These are phyloP conservation scores for Pulveroboletus sp. DNA, from an alignment of 768 basidiomycete species.

Conservation along the genomic window DNA sequence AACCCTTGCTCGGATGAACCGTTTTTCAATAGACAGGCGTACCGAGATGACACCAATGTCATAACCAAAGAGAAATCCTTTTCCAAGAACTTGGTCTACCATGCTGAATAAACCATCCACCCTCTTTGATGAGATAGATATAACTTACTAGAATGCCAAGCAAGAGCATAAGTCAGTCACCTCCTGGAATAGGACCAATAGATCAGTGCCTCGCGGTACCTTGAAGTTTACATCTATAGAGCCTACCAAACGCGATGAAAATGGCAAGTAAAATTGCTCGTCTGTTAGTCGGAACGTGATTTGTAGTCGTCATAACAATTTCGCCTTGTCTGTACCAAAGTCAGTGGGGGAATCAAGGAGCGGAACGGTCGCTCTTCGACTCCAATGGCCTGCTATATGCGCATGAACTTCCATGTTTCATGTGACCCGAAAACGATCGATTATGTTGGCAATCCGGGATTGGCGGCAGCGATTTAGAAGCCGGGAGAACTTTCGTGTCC, in stretches of 20 bases:
- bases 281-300: slow-evolving; percentile 8
- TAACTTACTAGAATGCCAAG: slow-evolving; percentile 1
- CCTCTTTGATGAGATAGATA: background rate
- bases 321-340: background rate
- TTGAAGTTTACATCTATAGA: background rate
- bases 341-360: background rate
- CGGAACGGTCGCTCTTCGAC: background rate
- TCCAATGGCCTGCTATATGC: background rate
- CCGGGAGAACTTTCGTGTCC: no score
- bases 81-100: slow-evolving; percentile 1
- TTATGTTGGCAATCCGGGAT: no score
- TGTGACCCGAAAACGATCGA: slow-evolving; percentile 3
- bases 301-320: background rate
- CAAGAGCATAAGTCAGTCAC: background rate
- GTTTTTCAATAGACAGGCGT: background rate
- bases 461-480: no score
- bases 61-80: slow-evolving; percentile 15
- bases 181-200: slow-evolving; percentile 3
- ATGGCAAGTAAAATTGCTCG: slow-evolving; percentile 12
- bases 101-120: background rate
- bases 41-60: slow-evolving; percentile 17
- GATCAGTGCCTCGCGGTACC: background rate
- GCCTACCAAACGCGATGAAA: slow-evolving; percentile 16
- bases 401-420: no score
- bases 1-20: background rate